A percentile compares a stretch with the other conserved stretches of the same genome.
phyloP scores from a whole-genome alignment of 495 filamentous ascomycete genomes.

The Neurospora sp. region DNA sequence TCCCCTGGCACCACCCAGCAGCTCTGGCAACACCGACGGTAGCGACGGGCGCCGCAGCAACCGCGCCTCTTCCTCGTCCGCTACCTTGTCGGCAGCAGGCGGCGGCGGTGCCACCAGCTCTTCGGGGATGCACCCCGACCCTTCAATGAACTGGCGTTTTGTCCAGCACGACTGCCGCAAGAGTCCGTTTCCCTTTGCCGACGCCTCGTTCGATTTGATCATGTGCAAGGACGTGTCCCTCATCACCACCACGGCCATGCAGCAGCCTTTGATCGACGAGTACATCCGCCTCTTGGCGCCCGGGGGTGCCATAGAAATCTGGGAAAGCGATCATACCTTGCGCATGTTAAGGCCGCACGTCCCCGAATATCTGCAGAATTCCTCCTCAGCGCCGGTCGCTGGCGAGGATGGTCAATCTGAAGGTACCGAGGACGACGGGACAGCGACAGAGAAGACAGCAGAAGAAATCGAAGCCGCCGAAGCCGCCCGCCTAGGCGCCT shows the following conservation, averaged over 20 bases:
- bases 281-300: constrained; percentile 65
- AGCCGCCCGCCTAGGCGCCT: constrained; percentile 56
- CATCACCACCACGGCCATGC: constrained; percentile 51
- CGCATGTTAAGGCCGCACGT: constrained; percentile 69
- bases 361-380: constrained; percentile 33
- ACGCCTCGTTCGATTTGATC: constrained; percentile 79
- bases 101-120: neutral
- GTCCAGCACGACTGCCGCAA: constrained; percentile 77
- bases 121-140: constrained; percentile 27
- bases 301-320: constrained; percentile 76
- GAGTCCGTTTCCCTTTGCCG: constrained; percentile 66
- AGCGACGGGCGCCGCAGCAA: neutral
- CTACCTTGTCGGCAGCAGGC: neutral
- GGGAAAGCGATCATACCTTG: constrained; percentile 73
- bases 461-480: neutral
- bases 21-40: neutral
- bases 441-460: too few relatives aligned
- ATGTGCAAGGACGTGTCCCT: constrained; percentile 82
- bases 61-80: constrained; percentile 3
- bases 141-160: constrained; percentile 78
- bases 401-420: neutral
- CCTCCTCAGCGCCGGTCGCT: constrained; percentile 7
- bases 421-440: constrained; percentile 30
- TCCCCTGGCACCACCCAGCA: constrained; percentile 47
- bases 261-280: constrained; percentile 60